Evolutionary conservation across 2,329 filamentous ascomycete species (phyloP), one percentile per base, ranked within the genome.

Genomic region (Aureobasidium sp.): DNA sequence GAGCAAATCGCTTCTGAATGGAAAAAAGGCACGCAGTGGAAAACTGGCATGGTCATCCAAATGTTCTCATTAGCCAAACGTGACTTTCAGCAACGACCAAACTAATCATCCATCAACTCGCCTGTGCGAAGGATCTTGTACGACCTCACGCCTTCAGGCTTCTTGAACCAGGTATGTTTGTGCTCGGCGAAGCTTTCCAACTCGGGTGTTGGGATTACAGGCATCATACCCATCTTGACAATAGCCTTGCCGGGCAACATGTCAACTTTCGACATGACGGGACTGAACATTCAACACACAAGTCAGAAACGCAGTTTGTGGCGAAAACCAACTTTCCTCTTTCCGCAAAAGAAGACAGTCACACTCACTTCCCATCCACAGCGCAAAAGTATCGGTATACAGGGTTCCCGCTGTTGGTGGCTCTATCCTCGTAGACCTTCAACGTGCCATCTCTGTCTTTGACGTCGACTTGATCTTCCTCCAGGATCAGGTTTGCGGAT

Each of bases 191-290:
- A 80, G 17, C 66, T 70, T 66, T 80, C 78, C 49, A 69, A 70
- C 62, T 79, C 77, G 0, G 78, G 78, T 60, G 71, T 67, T 5
- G 78, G 77, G 29, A 79, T 79, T 5, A 74, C 68, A 3, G 75
- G 76, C 63, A 78, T 79, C 45, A 81, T 77, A 11, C 79, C 79
- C 71, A 80, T 74, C 67, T 81, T 81, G 54, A 81, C 50, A 10
- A 81, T 69, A 0, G 76, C 70, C 63, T 77, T 78, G 19, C 73
- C 71, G 4, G 74, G 70, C 19, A 57, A 35, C 0, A 70, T 46
- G 15, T 37, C 42, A 29, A 49, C 54, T 17, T 58, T 58, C 21
- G 75, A 79, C 68, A 75, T 76, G 55, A 81, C 76, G 0, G 78
- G 77, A 63, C 78, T 80, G 59, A 11, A 21, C 19, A 19, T 15